Evolutionary conservation across 305 asterid species (phyloP).

Genomic region (Solanum hybrid): DNA sequence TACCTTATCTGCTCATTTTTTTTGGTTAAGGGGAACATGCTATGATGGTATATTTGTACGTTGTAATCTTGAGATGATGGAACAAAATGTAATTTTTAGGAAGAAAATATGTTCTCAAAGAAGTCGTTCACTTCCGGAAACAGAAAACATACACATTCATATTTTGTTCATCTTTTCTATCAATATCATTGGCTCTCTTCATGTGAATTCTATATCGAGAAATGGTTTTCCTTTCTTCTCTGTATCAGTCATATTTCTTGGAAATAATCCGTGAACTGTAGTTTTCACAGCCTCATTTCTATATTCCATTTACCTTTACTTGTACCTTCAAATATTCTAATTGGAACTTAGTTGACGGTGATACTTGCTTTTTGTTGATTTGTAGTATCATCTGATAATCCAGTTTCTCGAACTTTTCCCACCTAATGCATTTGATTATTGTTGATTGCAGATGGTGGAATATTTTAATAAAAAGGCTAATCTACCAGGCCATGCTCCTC

Average conservation of each 20-base stretch:
- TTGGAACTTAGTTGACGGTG: background rate
- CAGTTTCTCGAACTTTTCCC: background rate
- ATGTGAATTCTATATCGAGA: background rate
- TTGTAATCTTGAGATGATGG: background rate
- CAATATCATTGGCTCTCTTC: background rate
- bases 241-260: background rate
- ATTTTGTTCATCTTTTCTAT: background rate
- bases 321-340: background rate
- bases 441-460: conserved; percentile 66
- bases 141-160: background rate
- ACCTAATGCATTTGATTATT: background rate
- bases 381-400: background rate
- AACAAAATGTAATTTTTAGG: background rate
- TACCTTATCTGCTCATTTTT: background rate
- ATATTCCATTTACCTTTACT: background rate
- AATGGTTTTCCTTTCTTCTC: background rate
- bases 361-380: background rate
- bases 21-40: background rate
- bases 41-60: background rate
- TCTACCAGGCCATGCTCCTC: conserved; percentile 55
- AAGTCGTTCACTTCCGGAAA: background rate
- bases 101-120: background rate
- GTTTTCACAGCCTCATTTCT: background rate
- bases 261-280: background rate
- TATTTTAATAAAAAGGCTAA: conserved; percentile 67